Conservation (phyloP, 768 basidiomycete genomes). For the Tulasnella sp. region DNA sequence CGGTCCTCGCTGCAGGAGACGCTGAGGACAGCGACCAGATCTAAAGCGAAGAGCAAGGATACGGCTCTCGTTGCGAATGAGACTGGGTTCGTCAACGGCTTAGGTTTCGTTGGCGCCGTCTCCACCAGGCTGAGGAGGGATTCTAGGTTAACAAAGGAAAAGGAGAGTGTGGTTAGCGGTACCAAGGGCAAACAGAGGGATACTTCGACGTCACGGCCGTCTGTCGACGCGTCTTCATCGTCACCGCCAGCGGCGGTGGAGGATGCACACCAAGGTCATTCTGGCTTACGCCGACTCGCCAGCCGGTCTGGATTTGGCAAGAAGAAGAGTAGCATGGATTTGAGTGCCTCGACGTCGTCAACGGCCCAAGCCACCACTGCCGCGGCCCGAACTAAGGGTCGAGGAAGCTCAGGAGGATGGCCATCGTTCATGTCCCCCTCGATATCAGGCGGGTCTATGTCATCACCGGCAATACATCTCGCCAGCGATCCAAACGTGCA, state of each 20-base stretch:
- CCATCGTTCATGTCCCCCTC: slow-evolving; percentile 47
- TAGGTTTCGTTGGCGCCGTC: slow-evolving; percentile 38
- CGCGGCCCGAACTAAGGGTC: not conserved
- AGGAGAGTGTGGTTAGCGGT: slow-evolving; percentile 19
- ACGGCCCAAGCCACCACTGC: not conserved
- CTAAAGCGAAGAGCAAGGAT: slow-evolving; percentile 9
- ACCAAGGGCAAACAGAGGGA: slow-evolving; percentile 1
- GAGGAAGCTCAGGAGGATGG: slow-evolving; percentile 1
- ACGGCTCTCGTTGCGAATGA: slow-evolving; percentile 30
- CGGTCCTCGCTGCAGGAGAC: slow-evolving; percentile 58
- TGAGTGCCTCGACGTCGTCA: not conserved
- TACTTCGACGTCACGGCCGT: not conserved
- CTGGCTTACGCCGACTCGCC: not conserved
- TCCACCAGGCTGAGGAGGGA: slow-evolving; percentile 31
- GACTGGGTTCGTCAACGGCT: slow-evolving; percentile 28
- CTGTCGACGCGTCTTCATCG: not conserved
- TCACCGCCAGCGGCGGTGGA: not conserved
- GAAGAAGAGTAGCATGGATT: slow-evolving; percentile 1
- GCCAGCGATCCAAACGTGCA: slow-evolving; percentile 34
- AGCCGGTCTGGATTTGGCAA: slow-evolving; percentile 7
- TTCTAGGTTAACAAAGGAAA: slow-evolving; percentile 36
- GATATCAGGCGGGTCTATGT: slow-evolving; percentile 57
- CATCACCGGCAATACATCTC: slow-evolving; percentile 60
- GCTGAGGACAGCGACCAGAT: slow-evolving; percentile 44
- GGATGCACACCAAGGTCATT: not conserved